A percentile compares a stretch with the other conserved stretches of the same genome.
Conservation (phyloP, 2,329 filamentous ascomycete species). For the Fragosphaeria purpurea region DNA sequence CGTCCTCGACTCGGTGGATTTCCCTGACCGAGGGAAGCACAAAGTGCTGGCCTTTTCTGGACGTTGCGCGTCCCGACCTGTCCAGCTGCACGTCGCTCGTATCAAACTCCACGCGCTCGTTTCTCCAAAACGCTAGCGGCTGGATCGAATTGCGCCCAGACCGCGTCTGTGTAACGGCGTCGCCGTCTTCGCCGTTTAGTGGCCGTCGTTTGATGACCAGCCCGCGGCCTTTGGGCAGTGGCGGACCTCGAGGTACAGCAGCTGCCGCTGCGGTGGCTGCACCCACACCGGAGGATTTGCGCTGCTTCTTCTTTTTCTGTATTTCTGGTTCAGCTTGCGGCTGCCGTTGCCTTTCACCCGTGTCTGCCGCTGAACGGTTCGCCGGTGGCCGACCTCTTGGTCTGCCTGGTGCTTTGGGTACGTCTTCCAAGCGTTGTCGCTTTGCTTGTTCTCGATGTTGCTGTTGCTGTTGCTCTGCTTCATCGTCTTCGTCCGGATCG, state of each 20-base stretch:
- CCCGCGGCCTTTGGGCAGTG: conserved; percentile 44
- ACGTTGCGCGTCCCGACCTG: conserved; percentile 23
- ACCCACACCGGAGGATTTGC: conserved; percentile 31
- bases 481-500: conserved; percentile 16
- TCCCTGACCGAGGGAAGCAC: conserved; percentile 64
- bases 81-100: conserved; percentile 43
- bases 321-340: too few relatives aligned
- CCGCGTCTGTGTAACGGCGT: conserved; percentile 48
- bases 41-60: conserved; percentile 30
- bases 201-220: conserved; percentile 42
- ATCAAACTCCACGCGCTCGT: conserved; percentile 66
- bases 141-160: conserved; percentile 70
- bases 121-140: conserved; percentile 78
- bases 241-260: conserved; percentile 41
- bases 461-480: conserved; percentile 13
- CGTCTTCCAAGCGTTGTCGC: conserved; percentile 1
- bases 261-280: conserved; percentile 36
- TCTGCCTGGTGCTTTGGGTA: conserved; percentile 1
- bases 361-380: not conserved
- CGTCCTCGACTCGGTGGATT: conserved; percentile 63
- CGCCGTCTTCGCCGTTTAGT: conserved; percentile 24
- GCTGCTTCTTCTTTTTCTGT: conserved; percentile 18
- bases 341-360: too few relatives aligned
- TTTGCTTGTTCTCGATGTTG: conserved; percentile 3
- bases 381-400: not conserved